A percentile compares a stretch with the other conserved stretches of the same genome.
These are phyloP conservation scores for Aurantiochytrium sp. DNA, from an alignment of 108 stramenopile genomes.

Conservation along the genomic window DNA sequence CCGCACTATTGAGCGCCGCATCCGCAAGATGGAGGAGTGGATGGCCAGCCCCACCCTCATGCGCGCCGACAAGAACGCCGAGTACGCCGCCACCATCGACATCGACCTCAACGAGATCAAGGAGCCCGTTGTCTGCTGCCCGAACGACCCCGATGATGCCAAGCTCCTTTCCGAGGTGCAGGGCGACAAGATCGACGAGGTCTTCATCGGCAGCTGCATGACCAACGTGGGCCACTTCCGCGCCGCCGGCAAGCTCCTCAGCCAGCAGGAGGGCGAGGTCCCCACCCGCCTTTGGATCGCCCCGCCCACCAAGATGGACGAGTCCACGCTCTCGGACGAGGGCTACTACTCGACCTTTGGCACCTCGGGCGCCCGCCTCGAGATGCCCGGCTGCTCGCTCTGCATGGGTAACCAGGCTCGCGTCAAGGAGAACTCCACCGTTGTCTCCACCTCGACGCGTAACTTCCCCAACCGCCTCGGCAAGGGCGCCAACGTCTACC, in stretches of 20 bases:
- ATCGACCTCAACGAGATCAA: conserved; percentile 85
- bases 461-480: conserved; percentile 96
- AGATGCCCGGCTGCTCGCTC: conserved; percentile 92
- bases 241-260: conserved; percentile 85
- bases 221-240: conserved; percentile 96
- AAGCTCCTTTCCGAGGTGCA: conserved; percentile 74
- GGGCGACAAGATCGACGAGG: conserved; percentile 84
- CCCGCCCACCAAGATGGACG: conserved; percentile 94
- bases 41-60: conserved; percentile 75
- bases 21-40: conserved; percentile 91
- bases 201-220: conserved; percentile 93
- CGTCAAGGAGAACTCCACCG: conserved; percentile 79
- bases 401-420: conserved; percentile 98
- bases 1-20: conserved; percentile 83
- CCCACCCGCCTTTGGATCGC: conserved; percentile 88
- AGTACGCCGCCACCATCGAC: conserved; percentile 82
- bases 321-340: conserved; percentile 85
- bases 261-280: conserved; percentile 62
- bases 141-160: conserved; percentile 91
- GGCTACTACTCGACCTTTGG: conserved; percentile 93
- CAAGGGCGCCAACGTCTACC: conserved; percentile 87
- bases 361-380: conserved; percentile 80
- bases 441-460: conserved; percentile 84
- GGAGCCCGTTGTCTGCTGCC: conserved; percentile 84
- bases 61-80: conserved; percentile 80